These are phyloP conservation scores for Phytophthora sp. DNA, from an alignment of 352 stramenopile genomes.

Conservation along the genomic window DNA sequence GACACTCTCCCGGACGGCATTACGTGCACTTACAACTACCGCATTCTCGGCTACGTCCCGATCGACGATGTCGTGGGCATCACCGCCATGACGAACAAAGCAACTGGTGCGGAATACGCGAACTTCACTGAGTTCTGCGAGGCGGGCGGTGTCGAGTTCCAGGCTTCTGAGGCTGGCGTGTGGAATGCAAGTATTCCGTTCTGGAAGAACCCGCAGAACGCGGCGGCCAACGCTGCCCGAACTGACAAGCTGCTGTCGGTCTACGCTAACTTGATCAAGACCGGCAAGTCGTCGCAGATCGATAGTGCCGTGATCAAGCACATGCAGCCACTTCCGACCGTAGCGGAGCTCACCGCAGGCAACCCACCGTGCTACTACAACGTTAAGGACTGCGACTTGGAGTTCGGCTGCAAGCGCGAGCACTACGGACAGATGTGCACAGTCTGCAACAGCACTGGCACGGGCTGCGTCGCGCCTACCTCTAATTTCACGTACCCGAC, in stretches of 20 bases:
- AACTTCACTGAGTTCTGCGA: slow-evolving; percentile 79
- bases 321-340: slow-evolving; percentile 56
- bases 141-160: slow-evolving; percentile 67
- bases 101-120: slow-evolving; percentile 41
- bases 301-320: slow-evolving; percentile 26
- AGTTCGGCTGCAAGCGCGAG: slow-evolving; percentile 63
- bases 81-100: slow-evolving; percentile 53
- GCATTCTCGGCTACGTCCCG: slow-evolving; percentile 67
- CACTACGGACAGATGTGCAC: slow-evolving; percentile 67
- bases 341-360: slow-evolving; percentile 38
- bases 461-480: slow-evolving; percentile 32
- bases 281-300: slow-evolving; percentile 41
- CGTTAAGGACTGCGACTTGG: slow-evolving; percentile 50
- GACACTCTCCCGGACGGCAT: slow-evolving; percentile 61
- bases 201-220: slow-evolving; percentile 65
- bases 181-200: slow-evolving; percentile 58
- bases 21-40: slow-evolving; percentile 76
- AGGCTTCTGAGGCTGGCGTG: slow-evolving; percentile 33
- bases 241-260: slow-evolving; percentile 46
- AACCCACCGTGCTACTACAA: slow-evolving; percentile 79
- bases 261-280: slow-evolving; percentile 48
- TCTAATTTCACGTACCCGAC: slow-evolving; percentile 48
- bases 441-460: slow-evolving; percentile 36
- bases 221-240: slow-evolving; percentile 46
- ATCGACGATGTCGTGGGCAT: slow-evolving; percentile 84